phyloP scores from a whole-genome alignment of 192 early-diverging fungal genomes.

The Geranomyces variabilis region DNA sequence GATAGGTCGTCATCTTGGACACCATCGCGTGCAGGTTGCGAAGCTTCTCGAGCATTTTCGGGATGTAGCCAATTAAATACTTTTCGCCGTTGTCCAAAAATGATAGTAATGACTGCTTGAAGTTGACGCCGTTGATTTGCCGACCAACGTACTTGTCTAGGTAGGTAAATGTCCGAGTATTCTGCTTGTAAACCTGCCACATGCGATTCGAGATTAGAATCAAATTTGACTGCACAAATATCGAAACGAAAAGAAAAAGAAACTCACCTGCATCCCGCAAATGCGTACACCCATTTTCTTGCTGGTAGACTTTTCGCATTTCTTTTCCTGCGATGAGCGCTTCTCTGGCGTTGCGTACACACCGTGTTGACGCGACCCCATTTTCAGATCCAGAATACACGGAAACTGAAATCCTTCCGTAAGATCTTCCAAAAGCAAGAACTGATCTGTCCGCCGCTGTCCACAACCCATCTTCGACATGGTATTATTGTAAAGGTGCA shows the following conservation, averaged over 20 bases:
- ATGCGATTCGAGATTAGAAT: background rate
- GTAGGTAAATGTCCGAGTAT: slow-evolving; percentile 74
- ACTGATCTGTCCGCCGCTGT: slow-evolving; percentile 62
- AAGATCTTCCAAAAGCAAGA: slow-evolving; percentile 91
- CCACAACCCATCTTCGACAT: slow-evolving; percentile 35
- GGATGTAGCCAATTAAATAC: slow-evolving; percentile 79
- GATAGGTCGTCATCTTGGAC: slow-evolving; percentile 72
- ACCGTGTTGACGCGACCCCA: slow-evolving; percentile 97
- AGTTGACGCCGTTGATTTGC: slow-evolving; percentile 74
- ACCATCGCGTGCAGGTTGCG: slow-evolving; percentile 75
- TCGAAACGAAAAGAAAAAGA: slow-evolving; percentile 14
- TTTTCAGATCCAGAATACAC: slow-evolving; percentile 97
- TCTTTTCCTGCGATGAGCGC: slow-evolving; percentile 82
- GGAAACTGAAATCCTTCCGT: slow-evolving; percentile 87
- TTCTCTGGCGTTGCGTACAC: slow-evolving; percentile 84
- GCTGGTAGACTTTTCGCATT: slow-evolving; percentile 92
- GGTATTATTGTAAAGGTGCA: slow-evolving; percentile 50
- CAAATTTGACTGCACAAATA: background rate
- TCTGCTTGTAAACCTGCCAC: slow-evolving; percentile 81
- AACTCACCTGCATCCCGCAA: slow-evolving; percentile 93
- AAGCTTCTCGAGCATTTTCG: slow-evolving; percentile 75
- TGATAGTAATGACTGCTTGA: slow-evolving; percentile 74
- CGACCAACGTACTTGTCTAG: slow-evolving; percentile 97
- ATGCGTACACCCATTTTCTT: slow-evolving; percentile 90
- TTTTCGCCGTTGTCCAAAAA: slow-evolving; percentile 86